These are phyloP conservation scores for Thraustochytrium sp. DNA, from an alignment of 352 stramenopile species.

Conservation along the genomic window DNA sequence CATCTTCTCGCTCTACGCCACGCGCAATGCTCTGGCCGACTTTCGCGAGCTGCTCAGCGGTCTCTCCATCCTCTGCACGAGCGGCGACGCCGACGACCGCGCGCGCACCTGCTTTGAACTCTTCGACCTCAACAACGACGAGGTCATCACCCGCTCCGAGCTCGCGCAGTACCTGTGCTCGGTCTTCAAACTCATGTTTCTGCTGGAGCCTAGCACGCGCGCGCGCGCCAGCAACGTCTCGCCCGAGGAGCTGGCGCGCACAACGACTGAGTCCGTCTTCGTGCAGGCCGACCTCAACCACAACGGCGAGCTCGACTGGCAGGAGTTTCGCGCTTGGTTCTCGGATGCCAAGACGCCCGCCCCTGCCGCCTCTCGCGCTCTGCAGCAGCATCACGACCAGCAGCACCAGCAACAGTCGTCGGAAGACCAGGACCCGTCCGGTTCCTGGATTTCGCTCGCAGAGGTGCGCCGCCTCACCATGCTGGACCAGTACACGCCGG, in stretches of 20 bases:
- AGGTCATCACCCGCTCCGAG: constrained; percentile 67
- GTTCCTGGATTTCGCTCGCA: not conserved
- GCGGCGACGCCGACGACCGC: constrained; percentile 67
- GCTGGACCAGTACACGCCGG: constrained; percentile 10
- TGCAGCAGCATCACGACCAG: not conserved
- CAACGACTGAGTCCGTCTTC: constrained; percentile 68
- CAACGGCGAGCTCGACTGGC: constrained; percentile 44
- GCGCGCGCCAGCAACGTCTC: constrained; percentile 51
- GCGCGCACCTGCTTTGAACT: constrained; percentile 69
- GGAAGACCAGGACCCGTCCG: not conserved
- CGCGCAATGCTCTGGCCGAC: constrained; percentile 69
- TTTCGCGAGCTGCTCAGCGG: constrained; percentile 74
- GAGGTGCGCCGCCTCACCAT: constrained; percentile 16
- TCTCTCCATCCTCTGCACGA: constrained; percentile 68
- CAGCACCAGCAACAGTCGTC: not conserved
- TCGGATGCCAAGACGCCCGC: too few relatives aligned
- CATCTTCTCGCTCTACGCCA: constrained; percentile 70
- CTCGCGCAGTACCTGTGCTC: constrained; percentile 74
- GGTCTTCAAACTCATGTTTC: constrained; percentile 72
- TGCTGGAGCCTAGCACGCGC: constrained; percentile 11
- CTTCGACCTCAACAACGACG: constrained; percentile 77
- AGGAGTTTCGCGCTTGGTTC: not conserved
- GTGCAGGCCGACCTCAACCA: constrained; percentile 58
- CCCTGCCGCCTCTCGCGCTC: not conserved
- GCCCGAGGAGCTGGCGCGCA: constrained; percentile 62